These are phyloP conservation scores for Penicillium italicum DNA, from an alignment of 2,329 filamentous ascomycete genomes.

Conservation along the genomic window DNA sequence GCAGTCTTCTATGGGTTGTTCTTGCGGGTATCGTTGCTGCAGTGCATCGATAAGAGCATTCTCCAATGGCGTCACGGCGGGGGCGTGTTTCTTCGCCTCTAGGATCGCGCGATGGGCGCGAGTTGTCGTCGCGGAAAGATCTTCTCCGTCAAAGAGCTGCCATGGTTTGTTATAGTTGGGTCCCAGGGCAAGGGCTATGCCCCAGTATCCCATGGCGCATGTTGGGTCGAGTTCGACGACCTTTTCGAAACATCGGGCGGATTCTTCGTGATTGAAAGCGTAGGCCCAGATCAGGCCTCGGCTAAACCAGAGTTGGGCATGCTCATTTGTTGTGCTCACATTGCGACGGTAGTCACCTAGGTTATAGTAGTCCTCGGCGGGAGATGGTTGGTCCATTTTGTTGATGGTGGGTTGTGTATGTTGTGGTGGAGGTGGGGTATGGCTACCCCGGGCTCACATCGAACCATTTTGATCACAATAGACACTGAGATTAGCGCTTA, in stretches of 20 bases:
- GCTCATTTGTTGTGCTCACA: slow-evolving; percentile 27
- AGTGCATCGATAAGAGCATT: slow-evolving; percentile 62
- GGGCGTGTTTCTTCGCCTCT: slow-evolving; percentile 43
- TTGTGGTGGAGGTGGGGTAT: slow-evolving; percentile 2
- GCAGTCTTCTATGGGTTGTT: slow-evolving; percentile 48
- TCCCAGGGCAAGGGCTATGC: slow-evolving; percentile 60
- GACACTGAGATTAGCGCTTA: background rate
- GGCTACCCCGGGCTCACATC: background rate
- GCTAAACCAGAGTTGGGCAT: slow-evolving; percentile 40
- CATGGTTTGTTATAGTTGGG: slow-evolving; percentile 78
- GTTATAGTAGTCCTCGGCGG: slow-evolving; percentile 31
- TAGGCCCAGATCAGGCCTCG: slow-evolving; percentile 40
- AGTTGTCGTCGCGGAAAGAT: slow-evolving; percentile 42
- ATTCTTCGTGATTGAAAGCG: slow-evolving; percentile 41
- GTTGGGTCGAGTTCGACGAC: slow-evolving; percentile 29
- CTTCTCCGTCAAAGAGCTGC: slow-evolving; percentile 63
- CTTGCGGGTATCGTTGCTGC: slow-evolving; percentile 57
- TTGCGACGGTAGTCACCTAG: slow-evolving; percentile 37
- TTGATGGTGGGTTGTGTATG: background rate
- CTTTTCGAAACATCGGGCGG: slow-evolving; percentile 33
- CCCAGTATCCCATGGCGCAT: slow-evolving; percentile 41
- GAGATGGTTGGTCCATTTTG: slow-evolving; percentile 1
- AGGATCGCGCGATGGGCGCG: slow-evolving; percentile 46
- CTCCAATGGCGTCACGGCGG: slow-evolving; percentile 51
- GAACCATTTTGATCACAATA: background rate